A percentile compares a stretch with the other conserved stretches of the same genome.
Evolutionary conservation across 2,329 filamentous ascomycete species (phyloP).

Genomic region (Neocucurbitaria cava): DNA sequence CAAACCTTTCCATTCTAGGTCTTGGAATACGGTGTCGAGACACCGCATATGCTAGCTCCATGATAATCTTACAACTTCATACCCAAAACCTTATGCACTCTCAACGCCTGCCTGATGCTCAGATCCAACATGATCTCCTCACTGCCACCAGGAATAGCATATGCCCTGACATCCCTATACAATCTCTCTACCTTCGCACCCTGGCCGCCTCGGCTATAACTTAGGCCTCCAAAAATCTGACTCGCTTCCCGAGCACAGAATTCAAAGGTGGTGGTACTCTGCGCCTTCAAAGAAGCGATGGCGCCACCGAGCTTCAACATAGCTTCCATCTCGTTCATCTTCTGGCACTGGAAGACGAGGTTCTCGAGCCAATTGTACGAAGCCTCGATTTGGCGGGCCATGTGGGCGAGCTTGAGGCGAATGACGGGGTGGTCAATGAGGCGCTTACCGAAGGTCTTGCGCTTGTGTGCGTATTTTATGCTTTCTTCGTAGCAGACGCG

Average conservation of each 20-base stretch:
- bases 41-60: background rate
- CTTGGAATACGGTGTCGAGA: too few relatives aligned
- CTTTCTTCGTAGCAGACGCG: constrained; percentile 97
- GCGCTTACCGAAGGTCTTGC: constrained; percentile 93
- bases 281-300: constrained; percentile 92
- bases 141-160: constrained; percentile 90
- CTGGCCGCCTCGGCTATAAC: constrained; percentile 91
- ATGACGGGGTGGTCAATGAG: constrained; percentile 97
- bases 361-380: constrained; percentile 98
- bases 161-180: constrained; percentile 93
- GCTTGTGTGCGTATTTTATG: constrained; percentile 97
- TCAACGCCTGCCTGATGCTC: constrained; percentile 88
- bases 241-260: constrained; percentile 96
- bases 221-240: constrained; percentile 96
- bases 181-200: constrained; percentile 93
- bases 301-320: constrained; percentile 95
- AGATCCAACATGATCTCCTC: constrained; percentile 99
- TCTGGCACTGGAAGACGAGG: constrained; percentile 88
- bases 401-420: constrained; percentile 95
- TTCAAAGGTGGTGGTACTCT: constrained; percentile 92
- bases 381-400: constrained; percentile 97
- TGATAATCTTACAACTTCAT: constrained; percentile 80
- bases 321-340: constrained; percentile 92
- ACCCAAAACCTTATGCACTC: constrained; percentile 86
- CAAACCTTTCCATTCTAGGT: too few relatives aligned